Evolutionary conservation across 305 asterid genomes (phyloP).

Genomic region (Fraxinus nigra): DNA sequence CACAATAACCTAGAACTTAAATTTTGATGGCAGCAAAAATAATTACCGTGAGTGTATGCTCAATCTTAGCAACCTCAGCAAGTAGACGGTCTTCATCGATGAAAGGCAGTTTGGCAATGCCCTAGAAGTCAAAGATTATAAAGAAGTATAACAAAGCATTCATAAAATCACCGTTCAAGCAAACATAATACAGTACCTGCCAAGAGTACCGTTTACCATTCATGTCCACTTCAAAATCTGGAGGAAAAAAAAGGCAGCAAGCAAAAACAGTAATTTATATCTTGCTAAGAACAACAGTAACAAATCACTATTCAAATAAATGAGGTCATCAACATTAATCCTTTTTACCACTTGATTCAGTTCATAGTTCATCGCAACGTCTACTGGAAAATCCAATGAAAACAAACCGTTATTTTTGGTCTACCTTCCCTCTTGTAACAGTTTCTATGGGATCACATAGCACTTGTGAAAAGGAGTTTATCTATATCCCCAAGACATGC

Average conservation of each 20-base stretch:
- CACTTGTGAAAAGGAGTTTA: background rate
- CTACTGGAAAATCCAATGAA: background rate
- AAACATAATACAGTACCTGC: constrained; percentile 53
- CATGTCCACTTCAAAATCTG: constrained; percentile 98
- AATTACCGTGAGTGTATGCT: constrained; percentile 82
- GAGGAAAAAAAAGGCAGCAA: constrained; percentile 18
- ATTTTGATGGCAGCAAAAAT: background rate
- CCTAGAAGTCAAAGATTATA: constrained; percentile 36
- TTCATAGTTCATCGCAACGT: background rate
- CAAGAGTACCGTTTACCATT: constrained; percentile 93
- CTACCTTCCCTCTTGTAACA: background rate
- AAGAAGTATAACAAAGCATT: background rate
- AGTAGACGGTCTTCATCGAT: constrained; percentile 89
- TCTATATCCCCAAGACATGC: background rate
- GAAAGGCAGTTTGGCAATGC: constrained; percentile 93
- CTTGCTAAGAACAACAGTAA: background rate
- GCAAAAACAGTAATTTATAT: constrained; percentile 6
- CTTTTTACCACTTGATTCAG: background rate
- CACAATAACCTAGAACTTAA: constrained; percentile 10
- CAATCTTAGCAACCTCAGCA: constrained; percentile 77
- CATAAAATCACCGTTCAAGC: constrained; percentile 3
- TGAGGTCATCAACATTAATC: background rate
- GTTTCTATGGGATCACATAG: background rate
- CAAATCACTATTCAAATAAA: background rate
- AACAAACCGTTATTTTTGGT: background rate